Evolutionary conservation across 2,329 filamentous ascomycete species (phyloP).

Genomic region (Sarocladium strictum): DNA sequence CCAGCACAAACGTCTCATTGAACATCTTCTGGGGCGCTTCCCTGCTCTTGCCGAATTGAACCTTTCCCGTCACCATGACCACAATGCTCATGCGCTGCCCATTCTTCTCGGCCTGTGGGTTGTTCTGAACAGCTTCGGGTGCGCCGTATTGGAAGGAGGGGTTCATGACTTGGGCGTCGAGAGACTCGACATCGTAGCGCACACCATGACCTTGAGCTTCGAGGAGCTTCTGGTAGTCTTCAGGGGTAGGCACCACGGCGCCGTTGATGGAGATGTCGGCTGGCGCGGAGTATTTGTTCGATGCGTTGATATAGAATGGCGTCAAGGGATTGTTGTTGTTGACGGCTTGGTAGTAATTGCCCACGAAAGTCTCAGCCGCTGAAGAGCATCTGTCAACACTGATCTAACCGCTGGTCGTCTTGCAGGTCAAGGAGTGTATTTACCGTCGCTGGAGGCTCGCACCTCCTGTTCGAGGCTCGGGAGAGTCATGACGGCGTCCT

Average conservation of each 20-base stretch:
- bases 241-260: constrained; percentile 53
- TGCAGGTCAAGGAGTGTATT: constrained; percentile 10
- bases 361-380: constrained; percentile 69
- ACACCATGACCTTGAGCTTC: constrained; percentile 53
- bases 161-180: constrained; percentile 76
- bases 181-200: constrained; percentile 67
- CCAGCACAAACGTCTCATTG: constrained; percentile 73
- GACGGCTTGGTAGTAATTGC: constrained; percentile 70
- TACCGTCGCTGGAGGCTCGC: constrained; percentile 41
- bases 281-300: constrained; percentile 44
- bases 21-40: constrained; percentile 64
- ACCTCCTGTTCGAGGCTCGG: constrained; percentile 38
- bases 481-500: constrained; percentile 23
- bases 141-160: constrained; percentile 54
- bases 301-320: constrained; percentile 64
- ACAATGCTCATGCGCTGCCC: constrained; percentile 61
- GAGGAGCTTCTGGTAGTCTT: constrained; percentile 63
- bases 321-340: constrained; percentile 56
- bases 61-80: constrained; percentile 67
- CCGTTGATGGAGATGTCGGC: constrained; percentile 79
- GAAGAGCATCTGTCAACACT: not conserved
- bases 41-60: constrained; percentile 60
- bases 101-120: constrained; percentile 38
- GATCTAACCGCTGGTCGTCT: not conserved
- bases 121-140: constrained; percentile 36